These are phyloP conservation scores for Mortierella sp. DNA, from an alignment of 371 early-diverging fungal species.

Conservation along the genomic window DNA sequence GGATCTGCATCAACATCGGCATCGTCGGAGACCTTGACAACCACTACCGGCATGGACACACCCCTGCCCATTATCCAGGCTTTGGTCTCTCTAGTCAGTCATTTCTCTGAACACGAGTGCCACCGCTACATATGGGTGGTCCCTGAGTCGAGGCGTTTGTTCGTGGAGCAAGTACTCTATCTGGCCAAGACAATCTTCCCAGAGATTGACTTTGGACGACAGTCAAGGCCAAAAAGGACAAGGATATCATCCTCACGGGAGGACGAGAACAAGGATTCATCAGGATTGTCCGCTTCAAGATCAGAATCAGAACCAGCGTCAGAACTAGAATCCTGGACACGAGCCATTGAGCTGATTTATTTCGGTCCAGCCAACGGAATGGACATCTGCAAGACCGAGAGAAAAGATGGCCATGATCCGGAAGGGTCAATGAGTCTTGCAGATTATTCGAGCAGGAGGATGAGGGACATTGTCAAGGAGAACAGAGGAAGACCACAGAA, in stretches of 20 bases:
- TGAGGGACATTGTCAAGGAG: conserved; percentile 28
- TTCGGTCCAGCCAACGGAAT: conserved; percentile 21
- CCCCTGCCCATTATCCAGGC: conserved; percentile 12
- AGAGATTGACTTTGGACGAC: no score
- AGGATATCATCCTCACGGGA: no score
- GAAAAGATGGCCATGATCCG: neutral
- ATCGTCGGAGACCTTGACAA: neutral
- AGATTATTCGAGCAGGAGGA: conserved; percentile 15
- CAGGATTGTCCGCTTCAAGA: neutral
- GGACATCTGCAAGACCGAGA: conserved; percentile 11
- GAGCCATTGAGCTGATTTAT: conserved; percentile 20
- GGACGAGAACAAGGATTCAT: no score
- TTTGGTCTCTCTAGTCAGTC: conserved; percentile 10
- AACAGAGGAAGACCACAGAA: conserved; percentile 12
- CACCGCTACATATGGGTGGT: conserved; percentile 36
- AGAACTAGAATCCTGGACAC: conserved; percentile 13
- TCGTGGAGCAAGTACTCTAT: conserved; percentile 28
- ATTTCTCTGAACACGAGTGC: conserved; percentile 7
- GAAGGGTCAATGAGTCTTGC: conserved; percentile 16
- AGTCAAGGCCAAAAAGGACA: neutral
- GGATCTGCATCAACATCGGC: neutral
- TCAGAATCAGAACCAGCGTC: neutral
- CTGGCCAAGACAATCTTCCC: conserved; percentile 20
- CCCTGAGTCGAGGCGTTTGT: conserved; percentile 19
- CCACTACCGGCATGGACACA: conserved; percentile 4